Conservation (phyloP, 2,329 filamentous ascomycete species). For the Pestalotiopsis sp. region DNA sequence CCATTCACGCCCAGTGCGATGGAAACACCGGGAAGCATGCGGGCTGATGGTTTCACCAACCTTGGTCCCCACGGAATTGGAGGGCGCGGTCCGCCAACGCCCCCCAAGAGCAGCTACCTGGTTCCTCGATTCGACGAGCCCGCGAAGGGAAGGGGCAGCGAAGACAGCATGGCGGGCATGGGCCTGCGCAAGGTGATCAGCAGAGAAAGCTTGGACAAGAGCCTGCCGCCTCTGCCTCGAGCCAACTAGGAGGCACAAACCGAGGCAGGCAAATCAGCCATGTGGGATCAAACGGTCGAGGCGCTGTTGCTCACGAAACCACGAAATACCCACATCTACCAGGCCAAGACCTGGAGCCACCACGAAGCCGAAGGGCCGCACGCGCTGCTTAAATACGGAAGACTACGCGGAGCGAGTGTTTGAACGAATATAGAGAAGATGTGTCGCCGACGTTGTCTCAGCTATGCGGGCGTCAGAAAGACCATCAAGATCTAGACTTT, state of each 20-base stretch:
- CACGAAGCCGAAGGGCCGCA: not conserved
- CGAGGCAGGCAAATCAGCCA: constrained; percentile 5
- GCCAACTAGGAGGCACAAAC: constrained; percentile 14
- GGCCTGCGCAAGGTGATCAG: constrained; percentile 43
- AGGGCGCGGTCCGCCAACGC: constrained; percentile 45
- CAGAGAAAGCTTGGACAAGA: constrained; percentile 62
- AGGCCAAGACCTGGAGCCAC: not conserved
- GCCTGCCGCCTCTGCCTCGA: constrained; percentile 57
- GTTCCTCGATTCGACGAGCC: constrained; percentile 37
- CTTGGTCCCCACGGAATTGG: constrained; percentile 33
- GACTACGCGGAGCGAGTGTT: constrained; percentile 3
- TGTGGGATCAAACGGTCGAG: constrained; percentile 6
- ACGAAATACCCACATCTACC: not conserved
- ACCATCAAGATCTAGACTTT: constrained; percentile 5
- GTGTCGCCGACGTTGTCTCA: not conserved
- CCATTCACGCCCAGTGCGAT: constrained; percentile 36
- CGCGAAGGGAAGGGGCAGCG: constrained; percentile 23
- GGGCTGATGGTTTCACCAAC: constrained; percentile 36
- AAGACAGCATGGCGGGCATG: constrained; percentile 30
- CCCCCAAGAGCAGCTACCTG: constrained; percentile 44
- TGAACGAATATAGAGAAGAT: constrained; percentile 2
- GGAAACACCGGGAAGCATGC: constrained; percentile 29
- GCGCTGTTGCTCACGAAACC: constrained; percentile 6
- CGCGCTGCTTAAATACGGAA: constrained; percentile 7
- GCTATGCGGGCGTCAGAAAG: not conserved